Evolutionary conservation across 805 yeast species (phyloP), one percentile per base, ranked within the genome.

Genomic region (Saturnispora silvae): DNA sequence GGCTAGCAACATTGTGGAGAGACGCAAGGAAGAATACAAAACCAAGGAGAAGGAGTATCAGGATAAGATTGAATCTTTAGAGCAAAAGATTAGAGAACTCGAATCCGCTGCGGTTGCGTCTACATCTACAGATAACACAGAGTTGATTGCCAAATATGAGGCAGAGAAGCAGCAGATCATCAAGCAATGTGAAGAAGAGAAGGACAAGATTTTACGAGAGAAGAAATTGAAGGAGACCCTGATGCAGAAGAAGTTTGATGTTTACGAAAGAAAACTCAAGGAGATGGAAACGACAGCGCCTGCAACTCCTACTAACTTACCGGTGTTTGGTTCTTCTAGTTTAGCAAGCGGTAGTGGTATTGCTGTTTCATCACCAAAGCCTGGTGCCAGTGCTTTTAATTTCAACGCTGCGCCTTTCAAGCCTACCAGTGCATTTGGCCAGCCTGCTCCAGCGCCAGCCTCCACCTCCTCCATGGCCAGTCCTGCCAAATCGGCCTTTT

Each of bases 181-280:
- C 38, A 45, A 40, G 34, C 41, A 35, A 43, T 45, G 51, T 31
- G 54, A 50, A 20, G 38, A 40, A 18, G 56, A 49, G 39, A 54
- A 54, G 54, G 50, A 60, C 44, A 61, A 23, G 68, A 64, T 32
- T 65, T 70, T 3, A 34, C 71, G 74, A 50, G 76, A 75, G 48
- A 68, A 67, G 33, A 79, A 71, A 41, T 68, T 80, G 54, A 70
- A 75, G 46, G 65, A 68, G 40, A 70, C 66, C 41, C 67, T 79
- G 54, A 60, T 74, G 46, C 47, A 68, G 66, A 46, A 63, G 64
- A 44, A 75, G 70, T 52, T 58, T 72, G n/a, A 75, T 69, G 31
- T 67, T 66, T 35, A 60, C 71, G 20, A 75, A 70, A 42, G 58
- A 33, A 64, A 65, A 36, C 37, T 54, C 25, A 50, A 53, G 24